Conservation (phyloP, 2,329 filamentous ascomycete genomes). For the Sclerotinia subarctica region DNA sequence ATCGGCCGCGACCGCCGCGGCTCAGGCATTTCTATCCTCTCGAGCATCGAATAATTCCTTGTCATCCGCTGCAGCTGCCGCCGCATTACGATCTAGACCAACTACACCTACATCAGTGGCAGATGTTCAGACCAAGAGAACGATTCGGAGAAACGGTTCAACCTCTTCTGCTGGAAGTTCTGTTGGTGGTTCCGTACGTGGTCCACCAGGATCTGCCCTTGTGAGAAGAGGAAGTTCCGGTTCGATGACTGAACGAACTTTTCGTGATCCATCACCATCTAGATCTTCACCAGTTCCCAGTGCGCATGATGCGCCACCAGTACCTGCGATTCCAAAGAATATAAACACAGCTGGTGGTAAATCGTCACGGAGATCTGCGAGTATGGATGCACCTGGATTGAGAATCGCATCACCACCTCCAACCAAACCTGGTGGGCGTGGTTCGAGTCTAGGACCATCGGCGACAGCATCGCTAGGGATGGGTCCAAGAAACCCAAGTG, state of each 20-base stretch:
- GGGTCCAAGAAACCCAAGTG: constrained; percentile 31
- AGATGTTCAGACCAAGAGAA: constrained; percentile 85
- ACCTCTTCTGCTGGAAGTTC: constrained; percentile 62
- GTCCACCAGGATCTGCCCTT: constrained; percentile 46
- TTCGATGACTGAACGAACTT: constrained; percentile 87
- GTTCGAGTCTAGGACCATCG: constrained; percentile 35
- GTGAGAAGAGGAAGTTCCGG: constrained; percentile 66
- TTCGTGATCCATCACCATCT: constrained; percentile 70
- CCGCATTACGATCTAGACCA: constrained; percentile 75
- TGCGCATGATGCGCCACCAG: constrained; percentile 60
- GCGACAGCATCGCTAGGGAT: constrained; percentile 27
- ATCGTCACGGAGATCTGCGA: constrained; percentile 38
- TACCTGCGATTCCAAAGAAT: constrained; percentile 67
- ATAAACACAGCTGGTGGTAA: constrained; percentile 37
- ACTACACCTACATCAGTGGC: constrained; percentile 75
- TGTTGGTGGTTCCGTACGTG: constrained; percentile 42
- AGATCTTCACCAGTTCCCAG: constrained; percentile 43
- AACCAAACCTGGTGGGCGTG: constrained; percentile 33
- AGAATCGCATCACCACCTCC: constrained; percentile 37
- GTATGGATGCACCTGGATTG: constrained; percentile 40
- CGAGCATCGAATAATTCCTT: constrained; percentile 62
- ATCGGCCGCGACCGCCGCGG: constrained; percentile 75
- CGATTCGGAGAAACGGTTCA: constrained; percentile 68
- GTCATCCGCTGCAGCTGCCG: constrained; percentile 81
- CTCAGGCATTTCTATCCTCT: constrained; percentile 73